Conservation (phyloP, 805 yeast species). For the Saccharomycopsis fermentans region DNA sequence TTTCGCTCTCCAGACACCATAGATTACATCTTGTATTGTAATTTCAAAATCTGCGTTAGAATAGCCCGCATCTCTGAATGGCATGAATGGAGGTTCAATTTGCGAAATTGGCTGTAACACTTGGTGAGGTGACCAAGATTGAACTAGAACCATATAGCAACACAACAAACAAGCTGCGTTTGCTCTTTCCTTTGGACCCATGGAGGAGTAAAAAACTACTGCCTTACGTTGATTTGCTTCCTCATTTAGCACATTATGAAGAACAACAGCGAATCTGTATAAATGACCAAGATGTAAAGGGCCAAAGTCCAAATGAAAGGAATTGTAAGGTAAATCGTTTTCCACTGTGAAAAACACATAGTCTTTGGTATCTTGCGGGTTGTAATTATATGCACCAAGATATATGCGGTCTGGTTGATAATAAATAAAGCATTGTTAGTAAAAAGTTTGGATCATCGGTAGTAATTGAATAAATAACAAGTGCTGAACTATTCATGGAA, state of each 20-base stretch:
- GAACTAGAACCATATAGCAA: slow-evolving; percentile 90
- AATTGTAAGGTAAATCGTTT: slow-evolving; percentile 81
- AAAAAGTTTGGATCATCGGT: neutral
- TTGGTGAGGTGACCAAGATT: slow-evolving; percentile 97
- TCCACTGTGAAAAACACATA: slow-evolving; percentile 85
- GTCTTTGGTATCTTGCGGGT: slow-evolving; percentile 68
- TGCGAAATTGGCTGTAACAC: slow-evolving; percentile 92
- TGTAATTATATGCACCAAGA: slow-evolving; percentile 76
- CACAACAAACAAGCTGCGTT: slow-evolving; percentile 92
- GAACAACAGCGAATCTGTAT: slow-evolving; percentile 88
- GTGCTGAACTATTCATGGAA: neutral
- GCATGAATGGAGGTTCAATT: slow-evolving; percentile 85
- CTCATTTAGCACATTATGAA: slow-evolving; percentile 86
- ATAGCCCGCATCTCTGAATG: slow-evolving; percentile 95
- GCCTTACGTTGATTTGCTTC: slow-evolving; percentile 78
- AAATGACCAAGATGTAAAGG: slow-evolving; percentile 90
- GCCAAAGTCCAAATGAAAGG: slow-evolving; percentile 95
- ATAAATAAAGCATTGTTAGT: neutral
- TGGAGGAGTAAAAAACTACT: slow-evolving; percentile 79
- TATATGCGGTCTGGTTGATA: slow-evolving; percentile 50
- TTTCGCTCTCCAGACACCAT: slow-evolving; percentile 96
- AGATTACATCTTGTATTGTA: slow-evolving; percentile 88
- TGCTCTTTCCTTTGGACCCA: slow-evolving; percentile 72
- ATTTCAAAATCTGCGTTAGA: slow-evolving; percentile 90
- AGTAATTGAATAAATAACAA: neutral